A percentile compares a stretch with the other conserved stretches of the same genome.
These are phyloP conservation scores for Tricholoma hemisulphureum DNA, from an alignment of 768 basidiomycete species.

Conservation along the genomic window DNA sequence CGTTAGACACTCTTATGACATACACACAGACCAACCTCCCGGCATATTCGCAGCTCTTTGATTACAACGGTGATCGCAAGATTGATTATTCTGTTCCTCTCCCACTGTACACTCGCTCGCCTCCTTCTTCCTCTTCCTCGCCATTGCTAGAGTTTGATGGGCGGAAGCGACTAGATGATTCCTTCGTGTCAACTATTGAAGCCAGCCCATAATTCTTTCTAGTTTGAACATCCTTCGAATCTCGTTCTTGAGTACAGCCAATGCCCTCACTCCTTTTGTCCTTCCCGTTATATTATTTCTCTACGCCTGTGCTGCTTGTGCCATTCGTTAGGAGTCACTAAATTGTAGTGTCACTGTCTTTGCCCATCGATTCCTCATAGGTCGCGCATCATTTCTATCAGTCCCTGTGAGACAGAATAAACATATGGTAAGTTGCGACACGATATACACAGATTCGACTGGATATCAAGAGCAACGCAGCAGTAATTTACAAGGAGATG, in stretches of 20 bases:
- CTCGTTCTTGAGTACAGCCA: no score
- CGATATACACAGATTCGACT: no score
- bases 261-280: neutral
- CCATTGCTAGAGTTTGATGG: slow-evolving; percentile 4
- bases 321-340: no score
- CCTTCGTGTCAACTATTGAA: neutral
- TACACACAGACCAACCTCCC: slow-evolving; percentile 45
- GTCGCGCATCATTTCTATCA: no score
- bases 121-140: slow-evolving; percentile 5
- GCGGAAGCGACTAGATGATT: neutral
- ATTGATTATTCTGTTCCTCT: slow-evolving; percentile 63
- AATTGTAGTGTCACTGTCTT: no score
- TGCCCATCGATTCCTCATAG: no score
- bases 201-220: neutral
- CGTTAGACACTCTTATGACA: slow-evolving; percentile 12
- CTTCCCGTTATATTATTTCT: no score
- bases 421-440: no score
- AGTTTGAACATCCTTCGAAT: neutral
- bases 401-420: no score
- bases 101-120: slow-evolving; percentile 59
- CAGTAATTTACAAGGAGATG: no score
- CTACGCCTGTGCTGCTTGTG: no score
- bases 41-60: slow-evolving; percentile 76
- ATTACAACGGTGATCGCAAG: slow-evolving; percentile 70
- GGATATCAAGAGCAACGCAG: no score